Evolutionary conservation across 805 yeast species (phyloP), one percentile per base, ranked within the genome.

Genomic region (Schwanniomyces occidentalis): DNA sequence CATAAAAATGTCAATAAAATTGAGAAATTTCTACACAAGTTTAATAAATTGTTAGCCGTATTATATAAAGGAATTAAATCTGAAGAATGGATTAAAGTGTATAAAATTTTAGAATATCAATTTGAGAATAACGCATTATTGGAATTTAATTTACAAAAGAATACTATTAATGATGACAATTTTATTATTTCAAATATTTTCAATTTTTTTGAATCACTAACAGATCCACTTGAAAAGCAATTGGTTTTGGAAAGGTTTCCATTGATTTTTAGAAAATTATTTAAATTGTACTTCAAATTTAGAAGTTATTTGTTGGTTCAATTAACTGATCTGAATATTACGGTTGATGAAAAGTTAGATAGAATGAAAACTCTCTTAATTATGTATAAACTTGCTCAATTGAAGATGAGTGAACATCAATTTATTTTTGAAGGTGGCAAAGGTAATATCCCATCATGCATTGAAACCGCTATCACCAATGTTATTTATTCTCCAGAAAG

Each of bases 401-500:
- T 82, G 46, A 79, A 86, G 52, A 89, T 88, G 90, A 48, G 51
- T 29, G 68, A 58, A n/a, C 58, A 54, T 26, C 69, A 56, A 33
- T 64, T 69, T 39, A 63, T 63, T 1, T 63, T 62, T 35, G 73
- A 71, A 25, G 66, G 71, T 3, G 52, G 49, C 12, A 49, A 44
- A 9, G 56, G 49, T 4, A 46, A 51, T 14, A 53, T 90, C 13
- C 96, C 97, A 4, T 84, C 95, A 1, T 82, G 89, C 54, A 70
- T 91, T 35, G 98, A 91, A 56, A 71, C 89, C 3, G 86, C 93
- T 9, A 65, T 90, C 22, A 68, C 76, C 0, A 77, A 84, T 45
- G 87, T 89, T 1, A 73, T 90, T 12, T 65, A 86, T 20, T 71
- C 91, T 1, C 96, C 96, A 0, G 93, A 85, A 51, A 78, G 91